Base-by-base conservation (phyloP, 2,329 filamentous ascomycete species). In the Zasmidium angulare region DNA sequence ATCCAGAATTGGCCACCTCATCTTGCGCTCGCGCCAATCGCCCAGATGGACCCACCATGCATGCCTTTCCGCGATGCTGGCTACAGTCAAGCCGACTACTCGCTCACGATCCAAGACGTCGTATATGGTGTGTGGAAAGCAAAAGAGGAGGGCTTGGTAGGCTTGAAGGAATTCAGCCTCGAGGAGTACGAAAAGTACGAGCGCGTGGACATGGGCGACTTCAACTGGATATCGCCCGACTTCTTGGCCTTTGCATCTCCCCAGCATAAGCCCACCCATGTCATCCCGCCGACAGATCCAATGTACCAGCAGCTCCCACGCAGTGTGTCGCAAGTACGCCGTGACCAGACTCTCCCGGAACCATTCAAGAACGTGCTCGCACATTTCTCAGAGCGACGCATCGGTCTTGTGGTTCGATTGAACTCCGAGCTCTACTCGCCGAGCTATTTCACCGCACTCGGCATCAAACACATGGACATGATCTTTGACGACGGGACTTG, bases 1-100 rank as follows among this genome's bases (percentile, higher is more conserved):
- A 96, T 99, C 69, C 95, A 99, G 78, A 91, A 90, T 46, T 99
- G 95, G 95, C 91, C 95, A 50, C 95, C 95, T 54, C 95, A 99
- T 80, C 81, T 98, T 69, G 95, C 95, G 31, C 84, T 99, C 46
- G 93, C 93, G 12, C 95, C 95, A 14, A 96, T 99, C 72, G 91
- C 95, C 6, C 95, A 99, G 78, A 89, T 96, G 71, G 95, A 99
- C 72, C 95, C 95, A 48, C 95, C 95, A 22, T 85, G 96, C 81
- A 99, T 99, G 95, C 95, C 95, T 11, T 99, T 99, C 84, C 87
- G 95, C 63, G 95, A 99, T 75, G 95, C 95, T 60, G 95, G 95
- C 56, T 99, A 99, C 82, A 97, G 93, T 77, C 93, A 98, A 77
- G 95, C 95, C 61, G 95, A 99, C 76, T 99, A 96, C 73, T 89